These are phyloP conservation scores for Dichotomopilus funicola DNA, from an alignment of 2,329 filamentous ascomycete species.

Conservation along the genomic window DNA sequence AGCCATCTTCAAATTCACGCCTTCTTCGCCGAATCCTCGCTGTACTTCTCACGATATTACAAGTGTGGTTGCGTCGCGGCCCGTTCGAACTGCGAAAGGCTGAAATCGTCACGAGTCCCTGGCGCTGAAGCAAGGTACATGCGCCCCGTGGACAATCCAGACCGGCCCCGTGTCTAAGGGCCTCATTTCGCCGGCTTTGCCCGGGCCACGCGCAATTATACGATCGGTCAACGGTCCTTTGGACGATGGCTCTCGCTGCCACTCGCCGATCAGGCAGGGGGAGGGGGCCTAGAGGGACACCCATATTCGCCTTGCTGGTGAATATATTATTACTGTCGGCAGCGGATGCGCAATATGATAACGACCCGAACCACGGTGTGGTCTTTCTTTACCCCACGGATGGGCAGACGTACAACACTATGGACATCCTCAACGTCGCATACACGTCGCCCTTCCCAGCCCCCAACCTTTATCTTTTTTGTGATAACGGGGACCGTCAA, in stretches of 20 bases:
- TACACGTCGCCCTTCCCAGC: constrained; percentile 13
- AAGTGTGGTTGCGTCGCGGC: no score
- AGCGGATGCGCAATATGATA: neutral
- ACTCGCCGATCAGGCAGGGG: neutral
- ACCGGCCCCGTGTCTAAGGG: no score
- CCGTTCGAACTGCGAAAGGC: no score
- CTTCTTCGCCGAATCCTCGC: no score
- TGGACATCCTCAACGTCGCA: constrained; percentile 14
- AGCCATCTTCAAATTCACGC: no score
- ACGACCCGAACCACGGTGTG: constrained; percentile 8
- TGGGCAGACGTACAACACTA: constrained; percentile 8
- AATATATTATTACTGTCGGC: neutral
- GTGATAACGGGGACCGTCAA: no score
- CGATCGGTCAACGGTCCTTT: neutral
- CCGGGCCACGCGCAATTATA: no score
- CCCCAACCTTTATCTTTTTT: constrained; percentile 5
- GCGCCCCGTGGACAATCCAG: no score
- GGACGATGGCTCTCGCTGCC: neutral
- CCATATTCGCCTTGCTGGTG: neutral
- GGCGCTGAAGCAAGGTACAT: no score
- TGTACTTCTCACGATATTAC: no score
- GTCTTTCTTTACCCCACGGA: constrained; percentile 12
- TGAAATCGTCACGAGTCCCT: no score
- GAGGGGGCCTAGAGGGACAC: neutral
- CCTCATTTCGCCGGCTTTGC: no score